These are phyloP conservation scores for Wickerhamiella australiensis DNA, from an alignment of 805 yeast species.

Conservation along the genomic window DNA sequence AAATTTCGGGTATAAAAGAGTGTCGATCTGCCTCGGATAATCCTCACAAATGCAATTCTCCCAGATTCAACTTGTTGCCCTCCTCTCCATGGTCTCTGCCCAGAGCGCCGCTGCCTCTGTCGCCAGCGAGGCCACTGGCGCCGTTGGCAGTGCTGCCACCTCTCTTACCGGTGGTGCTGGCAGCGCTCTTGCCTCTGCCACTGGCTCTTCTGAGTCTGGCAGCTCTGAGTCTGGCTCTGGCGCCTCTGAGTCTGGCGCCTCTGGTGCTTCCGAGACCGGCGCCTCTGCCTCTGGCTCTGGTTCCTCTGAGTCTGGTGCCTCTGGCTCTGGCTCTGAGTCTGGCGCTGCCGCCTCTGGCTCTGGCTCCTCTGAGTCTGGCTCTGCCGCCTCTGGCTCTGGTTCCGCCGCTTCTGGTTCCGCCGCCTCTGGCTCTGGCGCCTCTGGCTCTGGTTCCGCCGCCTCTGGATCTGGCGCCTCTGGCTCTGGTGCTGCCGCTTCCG, in stretches of 20 bases:
- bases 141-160: neutral
- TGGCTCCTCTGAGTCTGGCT: constrained; percentile 9
- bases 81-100: constrained; percentile 5
- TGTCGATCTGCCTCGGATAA: neutral
- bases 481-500: neutral
- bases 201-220: neutral
- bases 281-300: constrained; percentile 7
- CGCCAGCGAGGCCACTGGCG: neutral
- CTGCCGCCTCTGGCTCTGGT: constrained; percentile 10
- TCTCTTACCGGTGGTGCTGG: neutral
- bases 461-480: constrained; percentile 3
- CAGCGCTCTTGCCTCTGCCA: neutral
- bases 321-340: constrained; percentile 12
- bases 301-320: constrained; percentile 8
- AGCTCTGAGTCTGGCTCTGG: neutral
- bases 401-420: constrained; percentile 5
- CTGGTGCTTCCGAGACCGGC: constrained; percentile 2
- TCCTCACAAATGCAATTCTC: constrained; percentile 8
- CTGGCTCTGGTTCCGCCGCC: neutral
- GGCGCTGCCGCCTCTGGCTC: constrained; percentile 6
- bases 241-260: neutral
- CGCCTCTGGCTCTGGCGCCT: constrained; percentile 3
- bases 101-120: constrained; percentile 2
- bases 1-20: neutral
- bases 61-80: constrained; percentile 2